Evolutionary conservation across 2,329 filamentous ascomycete genomes (phyloP).

Genomic region (Colletotrichum sojae): DNA sequence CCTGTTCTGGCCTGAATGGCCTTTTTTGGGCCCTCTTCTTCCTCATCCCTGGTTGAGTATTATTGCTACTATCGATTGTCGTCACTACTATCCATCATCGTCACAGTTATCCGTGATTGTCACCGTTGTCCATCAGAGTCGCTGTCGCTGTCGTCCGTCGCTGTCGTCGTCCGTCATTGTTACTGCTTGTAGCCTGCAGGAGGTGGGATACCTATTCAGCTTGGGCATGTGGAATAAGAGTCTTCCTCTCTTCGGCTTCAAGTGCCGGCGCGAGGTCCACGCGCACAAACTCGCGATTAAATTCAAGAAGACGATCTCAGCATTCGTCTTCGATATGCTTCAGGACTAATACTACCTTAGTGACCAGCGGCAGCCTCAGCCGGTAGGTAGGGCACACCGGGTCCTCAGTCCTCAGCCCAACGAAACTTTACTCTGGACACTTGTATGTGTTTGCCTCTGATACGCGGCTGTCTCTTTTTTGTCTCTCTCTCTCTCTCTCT

Average conservation of each 20-base stretch:
- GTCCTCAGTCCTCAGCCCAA: neutral
- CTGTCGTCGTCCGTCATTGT: no score
- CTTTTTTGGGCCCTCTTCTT: no score
- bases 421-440: neutral
- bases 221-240: neutral
- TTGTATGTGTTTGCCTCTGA: neutral
- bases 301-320: neutral
- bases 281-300: neutral
- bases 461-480: constrained; percentile 1
- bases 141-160: no score
- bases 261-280: neutral
- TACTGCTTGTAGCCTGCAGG: no score
- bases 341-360: neutral
- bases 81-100: no score
- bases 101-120: no score
- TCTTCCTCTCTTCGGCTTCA: neutral
- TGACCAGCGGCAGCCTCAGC: neutral
- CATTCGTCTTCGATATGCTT: constrained; percentile 6
- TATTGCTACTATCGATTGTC: no score
- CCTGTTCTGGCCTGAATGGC: neutral
- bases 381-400: neutral
- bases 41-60: no score
- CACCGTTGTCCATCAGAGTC: no score
- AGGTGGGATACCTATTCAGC: neutral
- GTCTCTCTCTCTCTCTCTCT: neutral